Evolutionary conservation across 1,284 basidiomycete species (phyloP).

Genomic region (Cutaneotrichosporon arboriforme): DNA sequence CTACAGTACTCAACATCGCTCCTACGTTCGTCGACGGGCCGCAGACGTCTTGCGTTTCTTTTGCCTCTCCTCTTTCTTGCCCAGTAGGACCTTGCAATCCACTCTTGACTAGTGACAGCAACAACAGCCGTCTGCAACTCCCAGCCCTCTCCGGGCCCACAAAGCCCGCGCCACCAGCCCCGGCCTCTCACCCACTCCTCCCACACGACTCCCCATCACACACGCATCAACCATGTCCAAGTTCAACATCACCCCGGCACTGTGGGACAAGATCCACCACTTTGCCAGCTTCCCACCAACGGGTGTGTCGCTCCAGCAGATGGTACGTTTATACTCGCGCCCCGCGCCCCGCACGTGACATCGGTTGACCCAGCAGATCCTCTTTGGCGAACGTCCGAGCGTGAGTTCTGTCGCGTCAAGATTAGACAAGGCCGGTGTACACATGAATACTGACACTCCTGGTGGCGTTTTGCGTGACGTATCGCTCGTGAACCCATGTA

Average conservation of each 20-base stretch:
- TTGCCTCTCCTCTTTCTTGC: no score
- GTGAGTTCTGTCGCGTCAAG: neutral
- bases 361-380: slow-evolving; percentile 48
- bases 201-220: neutral
- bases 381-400: slow-evolving; percentile 66
- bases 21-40: no score
- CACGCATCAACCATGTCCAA: slow-evolving; percentile 35
- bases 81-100: no score
- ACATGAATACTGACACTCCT: no score
- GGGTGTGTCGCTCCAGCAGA: slow-evolving; percentile 85
- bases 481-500: slow-evolving; percentile 47
- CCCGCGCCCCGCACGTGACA: neutral
- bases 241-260: slow-evolving; percentile 62
- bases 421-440: no score
- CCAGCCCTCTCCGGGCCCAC: no score
- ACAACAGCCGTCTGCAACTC: no score
- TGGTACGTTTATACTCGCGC: slow-evolving; percentile 45
- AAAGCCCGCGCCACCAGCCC: neutral
- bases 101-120: no score
- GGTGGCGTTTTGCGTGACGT: no score
- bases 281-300: slow-evolving; percentile 92
- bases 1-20: no score
- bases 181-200: neutral
- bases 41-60: no score
- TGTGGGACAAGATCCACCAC: slow-evolving; percentile 90